Base-by-base conservation (phyloP, 2,329 filamentous ascomycete genomes). In the Aspergillus novofumigatus region DNA sequence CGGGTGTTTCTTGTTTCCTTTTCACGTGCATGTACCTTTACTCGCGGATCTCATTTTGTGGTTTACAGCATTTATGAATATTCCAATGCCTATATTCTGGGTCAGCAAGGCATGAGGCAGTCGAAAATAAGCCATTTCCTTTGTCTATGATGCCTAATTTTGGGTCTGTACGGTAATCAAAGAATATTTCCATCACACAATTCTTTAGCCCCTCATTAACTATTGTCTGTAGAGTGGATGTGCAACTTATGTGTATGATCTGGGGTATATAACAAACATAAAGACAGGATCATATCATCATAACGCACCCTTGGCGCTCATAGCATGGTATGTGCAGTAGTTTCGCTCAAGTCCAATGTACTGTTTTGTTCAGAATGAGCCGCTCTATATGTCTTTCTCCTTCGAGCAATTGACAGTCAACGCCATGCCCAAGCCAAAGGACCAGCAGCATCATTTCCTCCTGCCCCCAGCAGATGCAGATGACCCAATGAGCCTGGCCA, bases 401-500 rank as follows among this genome's bases (percentile, higher is more conserved):
- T 14, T 38, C 32, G 14, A 17, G 14, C 32, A 38, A 38, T 17
- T 17, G 14, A 17, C 5, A 11, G 11, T 38, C 14, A 2, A 17
- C 5, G 32, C 14, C 32, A 17, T 17, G 14, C 17, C 32, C 32
- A 38, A 17, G 14, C 0, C 14, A 38, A 17, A 17, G n/a, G n/a
- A n/a, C n/a, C n/a, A 3, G 7, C 4, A 17, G 5, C 14, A 17
- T 35, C 25, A 53, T 66, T 53, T 73, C 55, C 65, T 70, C 62
- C 68, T 73, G 53, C 64, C 66, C 55, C 55, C 63, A 53, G 52
- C 54, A 23, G 62, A 68, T 49, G 65, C 62, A 52, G 69, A 61
- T 38, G 58, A 41, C 45, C 72, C 70, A 59, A 91, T 87, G 76
- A 91, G 78, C 69, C 82, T 85, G 63, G 80, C 80, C 65, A 90